Base-by-base conservation (phyloP, 768 basidiomycete genomes). In the Kwoniella sp. region DNA sequence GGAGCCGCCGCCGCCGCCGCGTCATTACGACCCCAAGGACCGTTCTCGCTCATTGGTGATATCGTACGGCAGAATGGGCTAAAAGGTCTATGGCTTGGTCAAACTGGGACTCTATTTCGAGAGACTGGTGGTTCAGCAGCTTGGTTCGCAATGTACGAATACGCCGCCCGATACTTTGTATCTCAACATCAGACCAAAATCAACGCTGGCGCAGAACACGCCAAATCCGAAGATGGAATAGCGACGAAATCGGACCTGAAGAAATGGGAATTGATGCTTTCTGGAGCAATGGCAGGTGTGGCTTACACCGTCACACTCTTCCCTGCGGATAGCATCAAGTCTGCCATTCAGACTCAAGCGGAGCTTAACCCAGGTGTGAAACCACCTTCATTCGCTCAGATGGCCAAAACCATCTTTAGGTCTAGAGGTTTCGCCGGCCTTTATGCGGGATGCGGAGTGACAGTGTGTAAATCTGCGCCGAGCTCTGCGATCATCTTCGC, bases 291-390 rank as follows among this genome's bases (percentile, higher is more conserved):
- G 59, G 91, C 94, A 1, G 94, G 94, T 10, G 88, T 88, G 3
- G 83, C 85, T 50, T 95, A 90, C 81, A 93, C 90, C 68, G 81
- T 94, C 72, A 84, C 90, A n/a, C 83, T 95, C 56, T 97, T 94
- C 83, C 95, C 95, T 0, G 93, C 93, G 3, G 95, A 98, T 80
- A 90, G 90, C 27, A 85, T 97, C 72, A 98, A 98, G 84, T 90
- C 89, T 67, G 85, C 91, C 62, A 90, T 98, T 77, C 95, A 97
- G 83, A 98, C 95, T 0, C 90, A 89, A 77, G 89, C 90, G 57
- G 94, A 96, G 80, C 83, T 95, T 60, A 29, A 76, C 70, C 33
- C 55, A 55, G 61, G 12, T 33, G 56, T 40, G 58, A 21, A n/a
- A 27, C 47, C 50, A 52, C 58, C 49, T 49, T 51, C 24, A 4